Conservation (phyloP, 768 basidiomycete species). For the Termitomyces sp. region DNA sequence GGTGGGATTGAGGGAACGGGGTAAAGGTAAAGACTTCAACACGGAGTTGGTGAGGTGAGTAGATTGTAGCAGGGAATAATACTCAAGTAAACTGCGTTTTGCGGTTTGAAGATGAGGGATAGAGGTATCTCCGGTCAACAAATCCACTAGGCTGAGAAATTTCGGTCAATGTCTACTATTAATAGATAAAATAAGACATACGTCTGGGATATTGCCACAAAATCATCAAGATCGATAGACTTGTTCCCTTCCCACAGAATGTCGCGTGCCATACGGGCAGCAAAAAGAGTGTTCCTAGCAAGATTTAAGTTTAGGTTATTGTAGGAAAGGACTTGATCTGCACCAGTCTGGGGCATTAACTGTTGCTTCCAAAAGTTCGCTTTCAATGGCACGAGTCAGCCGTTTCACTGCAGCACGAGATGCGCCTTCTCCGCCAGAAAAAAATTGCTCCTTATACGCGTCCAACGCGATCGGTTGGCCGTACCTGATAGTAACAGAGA, state of each 20-base stretch:
- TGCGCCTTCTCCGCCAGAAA: slow-evolving; percentile 60
- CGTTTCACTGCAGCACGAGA: slow-evolving; percentile 80
- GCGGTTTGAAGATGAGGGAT: slow-evolving; percentile 55
- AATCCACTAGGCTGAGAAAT: slow-evolving; percentile 71
- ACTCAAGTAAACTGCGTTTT: slow-evolving; percentile 72
- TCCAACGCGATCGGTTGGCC: slow-evolving; percentile 77
- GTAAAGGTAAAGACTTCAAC: slow-evolving; percentile 79
- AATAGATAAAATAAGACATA: slow-evolving; percentile 34
- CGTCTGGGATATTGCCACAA: slow-evolving; percentile 87
- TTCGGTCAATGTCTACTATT: slow-evolving; percentile 6
- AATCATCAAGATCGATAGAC: slow-evolving; percentile 74
- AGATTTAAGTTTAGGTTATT: slow-evolving; percentile 1
- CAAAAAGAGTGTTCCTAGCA: slow-evolving; percentile 82
- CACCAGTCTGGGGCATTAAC: slow-evolving; percentile 96
- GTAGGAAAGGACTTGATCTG: slow-evolving; percentile 15
- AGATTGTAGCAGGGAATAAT: slow-evolving; percentile 81
- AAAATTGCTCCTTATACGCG: slow-evolving; percentile 71
- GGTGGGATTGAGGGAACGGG: slow-evolving; percentile 76
- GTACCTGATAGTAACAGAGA: slow-evolving; percentile 53
- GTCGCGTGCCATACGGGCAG: slow-evolving; percentile 89
- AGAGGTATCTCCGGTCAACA: slow-evolving; percentile 69
- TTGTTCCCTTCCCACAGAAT: slow-evolving; percentile 86
- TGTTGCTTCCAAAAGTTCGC: slow-evolving; percentile 65
- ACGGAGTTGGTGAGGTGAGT: slow-evolving; percentile 83
- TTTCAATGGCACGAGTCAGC: slow-evolving; percentile 71